Conservation (phyloP, 768 basidiomycete genomes). For the Pleurotus ostreatus region DNA sequence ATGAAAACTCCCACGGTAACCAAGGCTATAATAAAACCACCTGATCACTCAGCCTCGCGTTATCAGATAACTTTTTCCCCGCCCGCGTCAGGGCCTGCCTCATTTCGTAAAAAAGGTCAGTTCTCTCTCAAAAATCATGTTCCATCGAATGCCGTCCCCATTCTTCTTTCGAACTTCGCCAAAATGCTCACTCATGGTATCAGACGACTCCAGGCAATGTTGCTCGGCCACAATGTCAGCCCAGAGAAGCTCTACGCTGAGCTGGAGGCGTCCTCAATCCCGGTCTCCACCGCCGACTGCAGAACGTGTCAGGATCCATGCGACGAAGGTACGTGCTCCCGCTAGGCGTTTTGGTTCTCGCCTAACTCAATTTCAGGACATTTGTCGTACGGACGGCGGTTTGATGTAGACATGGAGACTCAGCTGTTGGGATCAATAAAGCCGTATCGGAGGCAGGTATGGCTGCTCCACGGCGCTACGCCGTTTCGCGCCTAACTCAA, state of each 20-base stretch:
- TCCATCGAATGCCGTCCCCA: conserved; percentile 3
- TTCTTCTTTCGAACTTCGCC: background rate
- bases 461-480: conserved; percentile 7
- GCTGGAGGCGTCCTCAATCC: conserved; percentile 56
- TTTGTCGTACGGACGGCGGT: conserved; percentile 66
- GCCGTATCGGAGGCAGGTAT: conserved; percentile 78
- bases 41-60: conserved; percentile 13
- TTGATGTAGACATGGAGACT: conserved; percentile 75
- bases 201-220: conserved; percentile 35
- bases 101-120: conserved; percentile 8
- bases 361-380: conserved; percentile 50
- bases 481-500: background rate
- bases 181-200: conserved; percentile 4
- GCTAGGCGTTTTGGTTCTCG: conserved; percentile 14
- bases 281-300: conserved; percentile 66
- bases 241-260: conserved; percentile 39
- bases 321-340: conserved; percentile 47
- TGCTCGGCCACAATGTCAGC: conserved; percentile 35
- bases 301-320: conserved; percentile 75
- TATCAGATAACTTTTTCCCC: conserved; percentile 23
- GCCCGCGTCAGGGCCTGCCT: conserved; percentile 5
- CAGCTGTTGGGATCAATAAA: conserved; percentile 85
- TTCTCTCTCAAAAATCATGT: conserved; percentile 4
- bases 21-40: background rate
- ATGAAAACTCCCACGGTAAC: background rate